Evolutionary conservation across 2,329 filamentous ascomycete genomes (phyloP).

Genomic region (Emericellopsis atlantica): DNA sequence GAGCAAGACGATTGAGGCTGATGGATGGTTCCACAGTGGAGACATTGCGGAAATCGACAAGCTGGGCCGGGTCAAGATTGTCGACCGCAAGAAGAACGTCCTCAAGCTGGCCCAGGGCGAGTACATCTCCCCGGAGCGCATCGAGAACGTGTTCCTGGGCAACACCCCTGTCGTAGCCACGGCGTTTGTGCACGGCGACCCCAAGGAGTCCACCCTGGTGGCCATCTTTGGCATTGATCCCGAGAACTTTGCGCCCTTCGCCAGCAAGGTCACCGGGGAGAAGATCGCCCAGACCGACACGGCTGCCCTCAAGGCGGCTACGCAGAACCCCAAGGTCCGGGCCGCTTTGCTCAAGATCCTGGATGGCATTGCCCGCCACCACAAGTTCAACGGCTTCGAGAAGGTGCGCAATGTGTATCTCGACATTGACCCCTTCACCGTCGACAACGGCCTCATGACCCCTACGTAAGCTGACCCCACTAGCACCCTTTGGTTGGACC

Average conservation of each 20-base stretch:
- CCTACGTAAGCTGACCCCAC: conserved; percentile 58
- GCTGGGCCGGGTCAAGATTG: conserved; percentile 77
- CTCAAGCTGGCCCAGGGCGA: conserved; percentile 96
- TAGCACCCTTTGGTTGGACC: not conserved
- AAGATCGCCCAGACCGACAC: conserved; percentile 52
- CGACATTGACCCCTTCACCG: conserved; percentile 77
- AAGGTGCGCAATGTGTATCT: conserved; percentile 62
- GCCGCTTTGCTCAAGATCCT: conserved; percentile 68
- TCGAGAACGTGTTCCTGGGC: conserved; percentile 88
- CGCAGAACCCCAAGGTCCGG: conserved; percentile 56
- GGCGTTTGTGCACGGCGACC: conserved; percentile 86
- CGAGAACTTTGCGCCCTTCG: conserved; percentile 68
- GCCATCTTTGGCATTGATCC: conserved; percentile 83
- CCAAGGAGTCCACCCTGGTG: conserved; percentile 68
- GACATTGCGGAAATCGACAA: conserved; percentile 82
- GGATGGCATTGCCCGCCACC: conserved; percentile 63
- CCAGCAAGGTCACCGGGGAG: conserved; percentile 61
- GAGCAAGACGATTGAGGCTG: conserved; percentile 63
- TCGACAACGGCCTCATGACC: conserved; percentile 84
- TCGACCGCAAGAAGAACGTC: conserved; percentile 98
- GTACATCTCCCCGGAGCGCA: conserved; percentile 93
- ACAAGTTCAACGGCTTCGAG: conserved; percentile 90
- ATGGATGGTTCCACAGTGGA: conserved; percentile 96
- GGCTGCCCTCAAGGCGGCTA: conserved; percentile 53
- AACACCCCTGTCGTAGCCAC: conserved; percentile 66